Evolutionary conservation across 192 early-diverging fungal genomes (phyloP).

Genomic region (Mortierella alpina): DNA sequence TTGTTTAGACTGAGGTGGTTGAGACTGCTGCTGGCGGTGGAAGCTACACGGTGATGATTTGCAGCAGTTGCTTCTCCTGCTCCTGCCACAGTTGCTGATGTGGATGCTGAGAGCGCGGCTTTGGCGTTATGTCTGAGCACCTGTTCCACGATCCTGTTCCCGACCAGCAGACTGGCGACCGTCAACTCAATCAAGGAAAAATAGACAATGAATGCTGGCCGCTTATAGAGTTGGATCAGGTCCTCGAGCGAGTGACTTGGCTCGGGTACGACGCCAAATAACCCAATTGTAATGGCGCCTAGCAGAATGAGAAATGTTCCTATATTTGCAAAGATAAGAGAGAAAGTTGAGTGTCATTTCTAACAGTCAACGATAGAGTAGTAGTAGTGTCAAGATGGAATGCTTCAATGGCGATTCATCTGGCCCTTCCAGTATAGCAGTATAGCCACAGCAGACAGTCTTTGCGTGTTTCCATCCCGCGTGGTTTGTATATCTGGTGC

Average conservation of each 20-base stretch:
- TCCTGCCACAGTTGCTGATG: neutral
- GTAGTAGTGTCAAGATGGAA: neutral
- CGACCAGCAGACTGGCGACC: constrained; percentile 59
- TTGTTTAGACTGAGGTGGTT: constrained; percentile 1
- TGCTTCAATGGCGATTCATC: no score
- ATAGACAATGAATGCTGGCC: constrained; percentile 75
- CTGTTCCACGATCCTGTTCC: constrained; percentile 58
- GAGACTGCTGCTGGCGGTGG: constrained; percentile 15
- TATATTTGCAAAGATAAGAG: constrained; percentile 17
- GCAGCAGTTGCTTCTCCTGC: neutral
- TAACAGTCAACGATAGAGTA: no score
- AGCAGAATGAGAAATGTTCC: constrained; percentile 75
- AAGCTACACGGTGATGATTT: neutral
- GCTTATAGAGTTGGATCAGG: constrained; percentile 71
- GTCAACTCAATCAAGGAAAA: constrained; percentile 66
- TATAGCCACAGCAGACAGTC: no score
- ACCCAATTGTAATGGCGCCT: constrained; percentile 73
- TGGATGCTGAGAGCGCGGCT: constrained; percentile 9
- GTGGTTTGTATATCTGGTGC: neutral
- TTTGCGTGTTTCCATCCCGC: no score
- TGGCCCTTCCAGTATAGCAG: no score
- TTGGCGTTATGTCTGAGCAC: constrained; percentile 28
- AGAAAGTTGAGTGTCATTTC: neutral
- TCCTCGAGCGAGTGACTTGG: constrained; percentile 75
- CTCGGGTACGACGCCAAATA: constrained; percentile 83